Evolutionary conservation across 805 yeast species (phyloP), one percentile per base, ranked within the genome.

Genomic region (Diddensiella transvaalensis): DNA sequence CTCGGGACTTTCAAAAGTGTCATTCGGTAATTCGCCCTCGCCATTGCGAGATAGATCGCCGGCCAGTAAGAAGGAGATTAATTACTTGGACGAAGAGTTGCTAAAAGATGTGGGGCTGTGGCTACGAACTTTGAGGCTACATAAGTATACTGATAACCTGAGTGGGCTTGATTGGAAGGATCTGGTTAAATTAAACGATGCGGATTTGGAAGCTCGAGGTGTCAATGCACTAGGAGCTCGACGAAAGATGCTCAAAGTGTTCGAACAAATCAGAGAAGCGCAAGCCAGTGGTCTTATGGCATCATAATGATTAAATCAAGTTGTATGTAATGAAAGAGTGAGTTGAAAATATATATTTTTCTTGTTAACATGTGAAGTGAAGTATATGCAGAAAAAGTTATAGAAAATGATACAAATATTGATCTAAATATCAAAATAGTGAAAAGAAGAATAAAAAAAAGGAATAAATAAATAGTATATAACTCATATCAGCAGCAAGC

Each of bases 141-240:
- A 93, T 73, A 93, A 93, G 68, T 93, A 93, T 70, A 90, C 98
- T 1, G 89, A 82, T 30, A 85, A 85, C 50, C 74, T 93, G 54
- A 79, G 83, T 59, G 82, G 80, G 52, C 73, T 83, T 54, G 73
- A 77, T 22, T 93, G 99, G 98, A 72, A 76, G 53, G 86, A 84
- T 40, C 74, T 93, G 71, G 77, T 93, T 50, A 78, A 79, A 55
- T 71, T 86, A 55, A 73, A 73, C 51, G 96, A 91, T 63, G 76
- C 69, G 3, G 78, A 80, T 49, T 73, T 93, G 59, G 88, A 83
- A 55, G 75, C 74, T 2, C 74, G 81, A 49, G 99, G 99, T 4
- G 96, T 93, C 36, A 78, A 82, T 56, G 97, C 99, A 0, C 74
- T 93, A 56, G 99, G 99, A 4, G 99, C 99, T 0, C 75, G 99